These are phyloP conservation scores for Paxillus rubicundulus DNA, from an alignment of 768 basidiomycete species.

Conservation along the genomic window DNA sequence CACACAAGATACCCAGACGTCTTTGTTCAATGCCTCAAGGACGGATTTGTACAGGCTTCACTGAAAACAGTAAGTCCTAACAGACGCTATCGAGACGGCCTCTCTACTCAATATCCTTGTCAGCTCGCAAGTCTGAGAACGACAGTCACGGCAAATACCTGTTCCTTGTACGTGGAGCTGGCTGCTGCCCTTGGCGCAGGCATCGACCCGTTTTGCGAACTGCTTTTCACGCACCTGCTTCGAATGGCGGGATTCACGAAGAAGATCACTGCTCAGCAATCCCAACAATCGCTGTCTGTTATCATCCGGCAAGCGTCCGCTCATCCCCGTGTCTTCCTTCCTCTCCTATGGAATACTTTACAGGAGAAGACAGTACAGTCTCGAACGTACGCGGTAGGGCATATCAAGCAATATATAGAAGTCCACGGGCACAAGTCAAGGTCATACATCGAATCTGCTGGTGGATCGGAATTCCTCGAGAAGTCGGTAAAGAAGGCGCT, in stretches of 20 bases:
- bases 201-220: constrained; percentile 81
- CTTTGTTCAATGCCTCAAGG: constrained; percentile 74
- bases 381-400: constrained; percentile 61
- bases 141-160: constrained; percentile 80
- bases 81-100: neutral
- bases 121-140: constrained; percentile 89
- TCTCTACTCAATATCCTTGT: constrained; percentile 1
- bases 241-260: constrained; percentile 91
- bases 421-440: constrained; percentile 66
- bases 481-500: constrained; percentile 71
- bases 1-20: constrained; percentile 68
- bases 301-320: constrained; percentile 69
- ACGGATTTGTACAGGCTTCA: constrained; percentile 76
- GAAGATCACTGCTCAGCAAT: constrained; percentile 84
- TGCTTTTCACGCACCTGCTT: constrained; percentile 69
- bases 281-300: constrained; percentile 68
- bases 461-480: constrained; percentile 70
- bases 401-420: constrained; percentile 75
- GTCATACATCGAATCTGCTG: constrained; percentile 62
- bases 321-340: constrained; percentile 65
- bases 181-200: constrained; percentile 58
- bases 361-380: constrained; percentile 83
- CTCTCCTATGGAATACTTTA: constrained; percentile 63
- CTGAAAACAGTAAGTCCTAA: constrained; percentile 71
- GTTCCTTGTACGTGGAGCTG: constrained; percentile 74